These are phyloP conservation scores for Vigna mungo DNA, from an alignment of 306 rosid genomes.

Conservation along the genomic window DNA sequence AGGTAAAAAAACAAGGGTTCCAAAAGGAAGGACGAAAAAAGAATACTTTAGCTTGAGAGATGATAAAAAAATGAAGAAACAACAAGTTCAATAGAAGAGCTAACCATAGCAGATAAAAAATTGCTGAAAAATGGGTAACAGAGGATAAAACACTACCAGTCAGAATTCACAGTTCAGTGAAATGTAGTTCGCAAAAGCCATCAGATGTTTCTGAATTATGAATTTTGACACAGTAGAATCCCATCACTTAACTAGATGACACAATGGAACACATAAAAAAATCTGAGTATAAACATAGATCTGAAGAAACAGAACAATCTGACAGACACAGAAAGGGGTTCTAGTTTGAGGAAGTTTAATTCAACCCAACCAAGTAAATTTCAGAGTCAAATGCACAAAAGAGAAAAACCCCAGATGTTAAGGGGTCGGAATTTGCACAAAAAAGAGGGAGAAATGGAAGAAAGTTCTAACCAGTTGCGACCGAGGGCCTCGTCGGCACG, in stretches of 20 bases:
- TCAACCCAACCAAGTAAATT: neutral
- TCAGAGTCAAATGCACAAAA: constrained; percentile 20
- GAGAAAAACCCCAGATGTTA: constrained; percentile 11
- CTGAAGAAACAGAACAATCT: constrained; percentile 44
- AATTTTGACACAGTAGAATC: neutral
- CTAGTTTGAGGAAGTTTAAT: constrained; percentile 7
- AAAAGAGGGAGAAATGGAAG: neutral
- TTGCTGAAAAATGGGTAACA: neutral
- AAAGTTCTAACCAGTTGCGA: constrained; percentile 72
- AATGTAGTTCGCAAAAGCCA: constrained; percentile 14
- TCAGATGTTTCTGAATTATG: neutral
- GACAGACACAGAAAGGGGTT: constrained; percentile 10
- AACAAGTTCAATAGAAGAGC: neutral
- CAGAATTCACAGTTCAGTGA: constrained; percentile 18
- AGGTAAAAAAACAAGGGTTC: constrained; percentile 3
- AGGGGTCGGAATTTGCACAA: neutral
- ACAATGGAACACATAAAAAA: constrained; percentile 28
- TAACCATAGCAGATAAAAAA: neutral
- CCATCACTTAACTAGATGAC: neutral
- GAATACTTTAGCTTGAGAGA: neutral
- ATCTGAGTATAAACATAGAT: constrained; percentile 37
- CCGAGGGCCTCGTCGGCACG: constrained; percentile 95
- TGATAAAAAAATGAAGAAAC: constrained; percentile 1
- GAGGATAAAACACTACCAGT: neutral
- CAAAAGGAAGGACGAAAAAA: neutral